Percentiles rank a stretch among this genome's conserved stretches.
These are phyloP conservation scores for Trapa incisa DNA, from an alignment of 345 rosid genomes.

Conservation along the genomic window DNA sequence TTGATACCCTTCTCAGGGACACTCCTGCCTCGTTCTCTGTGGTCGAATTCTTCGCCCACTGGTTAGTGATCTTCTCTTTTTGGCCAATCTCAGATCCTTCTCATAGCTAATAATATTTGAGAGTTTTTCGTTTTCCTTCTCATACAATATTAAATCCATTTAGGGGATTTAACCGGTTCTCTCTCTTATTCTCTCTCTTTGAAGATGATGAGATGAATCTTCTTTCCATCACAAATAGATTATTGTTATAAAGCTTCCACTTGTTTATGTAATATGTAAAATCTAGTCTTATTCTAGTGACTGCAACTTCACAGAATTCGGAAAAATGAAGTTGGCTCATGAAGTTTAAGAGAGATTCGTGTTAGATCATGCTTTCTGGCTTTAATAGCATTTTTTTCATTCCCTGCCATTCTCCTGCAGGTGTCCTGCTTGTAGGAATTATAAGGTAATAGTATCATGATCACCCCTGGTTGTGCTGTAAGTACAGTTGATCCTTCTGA, in stretches of 20 bases:
- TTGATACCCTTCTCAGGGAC: slow-evolving; percentile 47
- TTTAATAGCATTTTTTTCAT: background rate
- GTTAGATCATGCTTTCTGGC: background rate
- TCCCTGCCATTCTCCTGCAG: slow-evolving; percentile 29
- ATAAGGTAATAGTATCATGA: slow-evolving; percentile 50
- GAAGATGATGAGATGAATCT: background rate
- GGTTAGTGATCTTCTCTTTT: slow-evolving; percentile 34
- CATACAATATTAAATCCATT: background rate
- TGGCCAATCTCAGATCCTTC: background rate
- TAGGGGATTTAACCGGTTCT: background rate
- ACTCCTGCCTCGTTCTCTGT: slow-evolving; percentile 68
- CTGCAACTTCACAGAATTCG: background rate
- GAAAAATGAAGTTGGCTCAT: background rate
- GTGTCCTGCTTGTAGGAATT: slow-evolving; percentile 99
- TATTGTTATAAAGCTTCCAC: background rate
- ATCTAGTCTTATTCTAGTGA: background rate
- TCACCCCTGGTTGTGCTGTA: slow-evolving; percentile 5
- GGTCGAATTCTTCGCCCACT: slow-evolving; percentile 85
- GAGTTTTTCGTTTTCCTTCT: background rate
- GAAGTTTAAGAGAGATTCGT: background rate
- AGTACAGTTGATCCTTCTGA: slow-evolving; percentile 6
- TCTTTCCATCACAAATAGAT: background rate
- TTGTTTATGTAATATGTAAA: background rate
- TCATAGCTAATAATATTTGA: background rate
- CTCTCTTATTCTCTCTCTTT: too few species aligned